Percentiles rank a stretch among this genome's conserved stretches.
Evolutionary conservation across 768 basidiomycete genomes (phyloP).

Genomic region (Tubosaeta brunneosetosa): DNA sequence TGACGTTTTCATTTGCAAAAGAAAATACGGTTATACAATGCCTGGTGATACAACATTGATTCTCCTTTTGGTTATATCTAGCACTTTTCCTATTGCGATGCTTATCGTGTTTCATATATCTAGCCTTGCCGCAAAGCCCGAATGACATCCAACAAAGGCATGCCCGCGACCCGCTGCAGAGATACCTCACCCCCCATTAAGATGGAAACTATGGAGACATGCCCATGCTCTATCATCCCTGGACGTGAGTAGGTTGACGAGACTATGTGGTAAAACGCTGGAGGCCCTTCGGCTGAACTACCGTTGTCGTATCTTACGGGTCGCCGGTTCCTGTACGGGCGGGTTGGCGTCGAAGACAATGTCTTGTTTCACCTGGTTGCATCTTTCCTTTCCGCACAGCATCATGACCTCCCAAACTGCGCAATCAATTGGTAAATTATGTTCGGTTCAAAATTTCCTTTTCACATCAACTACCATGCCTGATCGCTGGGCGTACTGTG

Average conservation of each 20-base stretch:
- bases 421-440: background rate
- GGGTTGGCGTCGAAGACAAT: background rate
- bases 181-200: background rate
- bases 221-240: background rate
- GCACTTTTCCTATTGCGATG: background rate
- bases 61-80: background rate
- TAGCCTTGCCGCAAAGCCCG: background rate
- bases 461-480: background rate
- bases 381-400: background rate
- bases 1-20: conserved; percentile 10
- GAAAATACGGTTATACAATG: background rate
- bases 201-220: background rate
- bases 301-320: background rate
- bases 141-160: background rate
- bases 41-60: background rate
- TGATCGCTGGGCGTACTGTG: background rate
- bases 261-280: background rate
- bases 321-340: background rate
- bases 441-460: background rate
- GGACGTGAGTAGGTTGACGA: conserved; percentile 4
- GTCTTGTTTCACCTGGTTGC: conserved; percentile 2
- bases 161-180: background rate
- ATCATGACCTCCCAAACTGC: background rate
- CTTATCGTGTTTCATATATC: background rate
- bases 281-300: background rate